phyloP scores from a whole-genome alignment of 1,139 yeast species.

The Taphrina betulina region DNA sequence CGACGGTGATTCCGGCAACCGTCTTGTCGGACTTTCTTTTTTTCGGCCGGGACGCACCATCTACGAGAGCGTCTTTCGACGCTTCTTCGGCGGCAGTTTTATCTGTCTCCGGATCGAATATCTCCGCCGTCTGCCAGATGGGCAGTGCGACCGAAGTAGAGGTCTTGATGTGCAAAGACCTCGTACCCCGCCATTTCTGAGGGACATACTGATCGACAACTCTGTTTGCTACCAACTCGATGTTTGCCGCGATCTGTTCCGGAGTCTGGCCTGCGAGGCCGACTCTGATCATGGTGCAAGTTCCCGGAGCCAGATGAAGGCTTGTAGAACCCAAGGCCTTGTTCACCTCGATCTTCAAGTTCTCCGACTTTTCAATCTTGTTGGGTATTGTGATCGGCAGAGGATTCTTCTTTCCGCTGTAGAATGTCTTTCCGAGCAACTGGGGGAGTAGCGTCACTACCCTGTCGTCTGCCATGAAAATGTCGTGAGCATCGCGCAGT shows the following conservation, averaged over 20 bases:
- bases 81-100: conserved; percentile 41
- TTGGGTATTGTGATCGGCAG: conserved; percentile 59
- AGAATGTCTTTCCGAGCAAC: conserved; percentile 76
- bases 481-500: conserved; percentile 50
- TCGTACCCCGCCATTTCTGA: conserved; percentile 50
- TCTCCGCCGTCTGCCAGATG: conserved; percentile 63
- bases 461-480: conserved; percentile 81
- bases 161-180: conserved; percentile 69
- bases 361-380: conserved; percentile 39
- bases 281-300: conserved; percentile 61
- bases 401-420: conserved; percentile 64
- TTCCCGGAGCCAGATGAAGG: conserved; percentile 73
- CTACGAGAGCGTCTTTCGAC: conserved; percentile 41
- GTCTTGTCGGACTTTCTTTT: conserved; percentile 40
- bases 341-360: conserved; percentile 50
- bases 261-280: conserved; percentile 56
- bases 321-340: conserved; percentile 60
- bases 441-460: conserved; percentile 78
- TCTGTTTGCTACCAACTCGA: conserved; percentile 55
- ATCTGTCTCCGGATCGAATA: conserved; percentile 51
- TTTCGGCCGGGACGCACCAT: conserved; percentile 44
- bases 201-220: conserved; percentile 49
- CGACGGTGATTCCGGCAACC: conserved; percentile 32
- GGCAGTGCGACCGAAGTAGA: conserved; percentile 79
- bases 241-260: conserved; percentile 52